Evolutionary conservation across 305 asterid species (phyloP), one percentile per base, ranked within the genome.

Genomic region (Solanum hybrid): DNA sequence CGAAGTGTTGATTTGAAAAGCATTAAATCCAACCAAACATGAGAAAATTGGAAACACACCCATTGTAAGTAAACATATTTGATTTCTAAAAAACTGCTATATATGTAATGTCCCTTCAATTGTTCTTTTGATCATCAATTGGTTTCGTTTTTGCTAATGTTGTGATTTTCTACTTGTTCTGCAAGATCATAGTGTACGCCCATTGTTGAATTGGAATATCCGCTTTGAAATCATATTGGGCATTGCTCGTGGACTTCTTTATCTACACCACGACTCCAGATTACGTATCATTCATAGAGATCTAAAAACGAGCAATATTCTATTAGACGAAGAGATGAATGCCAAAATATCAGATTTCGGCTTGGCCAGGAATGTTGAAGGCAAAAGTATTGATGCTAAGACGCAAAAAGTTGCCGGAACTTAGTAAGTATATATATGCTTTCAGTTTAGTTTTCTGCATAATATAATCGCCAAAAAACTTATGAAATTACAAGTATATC

Each of bases 251-350:
- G 94, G 94, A 80, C 90, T 92, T 12, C 88, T 89, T 11, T 93
- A 93, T 91, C 93, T 93, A 5, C 93, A 93, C 75, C 92, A 90
- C 71, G 93, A 93, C 86, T 93, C 94, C 5, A 92, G 94, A 86
- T 87, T 93, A 86, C 91, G 93, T 74, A 85, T 92, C 80, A 87
- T 91, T 83, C 94, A 92, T 79, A 91, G 92, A 35, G 93, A 92
- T 86, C 85, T 92, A 86, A 93, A 93, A 64, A 89, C 94, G 3
- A 91, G 94, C 86, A 93, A 93, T 88, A 93, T 91, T 61, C 64
- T 93, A 57, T 87, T 90, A 73, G 93, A 92, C 37, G 92, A 93
- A 89, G 93, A 93, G 73, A 93, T 93, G 94, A 92, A 91, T 64
- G 92, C 93, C 28, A 92, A 90, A 88, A 93, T 92, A 31, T 93